A percentile compares a stretch with the other conserved stretches of the same genome.
Evolutionary conservation across 345 rosid species (phyloP).

Genomic region (Salix caprea): DNA sequence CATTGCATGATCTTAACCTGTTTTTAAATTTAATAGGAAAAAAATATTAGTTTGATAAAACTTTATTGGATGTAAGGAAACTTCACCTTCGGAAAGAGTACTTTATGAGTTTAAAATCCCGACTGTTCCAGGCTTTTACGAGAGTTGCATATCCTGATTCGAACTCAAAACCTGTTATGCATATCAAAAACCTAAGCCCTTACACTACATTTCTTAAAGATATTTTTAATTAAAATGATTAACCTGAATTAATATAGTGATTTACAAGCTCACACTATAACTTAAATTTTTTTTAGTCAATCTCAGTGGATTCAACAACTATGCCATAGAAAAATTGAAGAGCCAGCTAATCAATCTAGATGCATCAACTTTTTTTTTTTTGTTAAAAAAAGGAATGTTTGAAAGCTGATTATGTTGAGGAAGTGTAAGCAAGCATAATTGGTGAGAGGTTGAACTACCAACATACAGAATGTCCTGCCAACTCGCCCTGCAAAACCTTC

Average conservation of each 20-base stretch:
- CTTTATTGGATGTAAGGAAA: no score
- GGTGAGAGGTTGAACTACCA: constrained; percentile 15
- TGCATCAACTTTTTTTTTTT: neutral
- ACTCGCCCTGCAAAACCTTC: neutral
- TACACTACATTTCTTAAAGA: no score
- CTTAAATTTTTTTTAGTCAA: neutral
- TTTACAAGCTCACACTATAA: neutral
- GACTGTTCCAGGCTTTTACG: fast-evolving
- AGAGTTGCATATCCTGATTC: fast-evolving
- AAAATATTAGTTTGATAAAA: no score
- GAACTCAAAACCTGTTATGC: fast-evolving
- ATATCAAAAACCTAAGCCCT: no score
- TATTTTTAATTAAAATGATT: no score
- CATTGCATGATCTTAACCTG: no score
- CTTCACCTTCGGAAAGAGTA: fast-evolving
- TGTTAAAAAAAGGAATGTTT: neutral
- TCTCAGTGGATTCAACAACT: neutral
- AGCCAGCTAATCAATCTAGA: neutral
- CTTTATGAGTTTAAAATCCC: fast-evolving
- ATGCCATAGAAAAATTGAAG: neutral
- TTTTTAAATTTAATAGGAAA: no score
- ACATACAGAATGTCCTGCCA: neutral
- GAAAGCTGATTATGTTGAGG: neutral
- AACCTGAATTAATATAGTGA: neutral
- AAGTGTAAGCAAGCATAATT: no score